Percentiles rank a stretch among this genome's conserved stretches.
Conservation (phyloP, 1,139 yeast species). For the Suhomyces atakaporum region DNA sequence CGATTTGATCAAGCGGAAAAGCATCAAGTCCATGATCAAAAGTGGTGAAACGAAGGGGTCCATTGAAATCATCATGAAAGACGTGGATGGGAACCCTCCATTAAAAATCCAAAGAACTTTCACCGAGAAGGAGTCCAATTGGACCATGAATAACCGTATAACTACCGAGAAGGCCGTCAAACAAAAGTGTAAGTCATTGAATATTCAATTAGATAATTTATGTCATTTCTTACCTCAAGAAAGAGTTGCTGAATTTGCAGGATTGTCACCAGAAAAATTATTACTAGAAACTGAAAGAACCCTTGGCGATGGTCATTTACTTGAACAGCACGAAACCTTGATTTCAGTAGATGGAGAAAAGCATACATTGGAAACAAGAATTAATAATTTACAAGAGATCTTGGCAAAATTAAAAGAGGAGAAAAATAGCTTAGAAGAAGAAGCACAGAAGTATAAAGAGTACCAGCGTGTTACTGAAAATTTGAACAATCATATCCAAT, state of each 20-base stretch:
- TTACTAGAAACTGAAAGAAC: constrained; percentile 82
- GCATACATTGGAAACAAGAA: constrained; percentile 26
- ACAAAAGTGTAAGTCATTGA: constrained; percentile 48
- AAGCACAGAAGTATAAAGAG: constrained; percentile 41
- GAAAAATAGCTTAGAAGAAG: constrained; percentile 34
- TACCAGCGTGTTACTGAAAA: constrained; percentile 45
- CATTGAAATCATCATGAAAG: constrained; percentile 68
- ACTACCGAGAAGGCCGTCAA: constrained; percentile 50
- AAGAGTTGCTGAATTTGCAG: constrained; percentile 90
- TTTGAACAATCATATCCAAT: constrained; percentile 48
- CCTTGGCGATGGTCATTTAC: constrained; percentile 62
- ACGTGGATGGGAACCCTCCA: constrained; percentile 30
- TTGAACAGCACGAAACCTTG: constrained; percentile 57
- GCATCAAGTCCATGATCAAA: constrained; percentile 72
- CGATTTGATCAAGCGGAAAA: constrained; percentile 78
- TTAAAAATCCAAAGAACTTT: constrained; percentile 40
- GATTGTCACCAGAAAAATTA: constrained; percentile 72
- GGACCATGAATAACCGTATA: constrained; percentile 55
- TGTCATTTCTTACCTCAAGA: constrained; percentile 97
- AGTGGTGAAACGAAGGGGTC: constrained; percentile 60
- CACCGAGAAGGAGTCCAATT: constrained; percentile 52
- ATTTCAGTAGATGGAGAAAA: constrained; percentile 51
- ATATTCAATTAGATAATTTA: constrained; percentile 85
- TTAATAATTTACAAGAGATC: constrained; percentile 25
- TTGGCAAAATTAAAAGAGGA: constrained; percentile 35